A percentile compares a stretch with the other conserved stretches of the same genome.
These are phyloP conservation scores for Cordyceps tenuipes DNA, from an alignment of 2,329 filamentous ascomycete species.

Conservation along the genomic window DNA sequence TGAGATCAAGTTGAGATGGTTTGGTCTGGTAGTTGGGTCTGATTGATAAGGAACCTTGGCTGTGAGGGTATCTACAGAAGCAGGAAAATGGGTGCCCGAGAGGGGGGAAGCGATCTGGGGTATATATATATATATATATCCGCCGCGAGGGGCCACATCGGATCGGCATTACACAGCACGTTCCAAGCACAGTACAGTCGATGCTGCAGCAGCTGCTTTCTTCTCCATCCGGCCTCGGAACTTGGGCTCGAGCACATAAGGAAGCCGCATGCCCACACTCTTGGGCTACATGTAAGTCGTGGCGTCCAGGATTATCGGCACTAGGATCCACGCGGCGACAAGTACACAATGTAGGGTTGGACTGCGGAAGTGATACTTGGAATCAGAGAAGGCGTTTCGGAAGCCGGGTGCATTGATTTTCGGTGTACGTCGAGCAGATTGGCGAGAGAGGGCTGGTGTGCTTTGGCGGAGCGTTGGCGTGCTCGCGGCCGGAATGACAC, in stretches of 20 bases:
- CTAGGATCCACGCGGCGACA: conserved; percentile 5
- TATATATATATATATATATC: conserved; percentile 12
- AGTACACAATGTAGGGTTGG: not conserved
- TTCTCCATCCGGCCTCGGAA: not conserved
- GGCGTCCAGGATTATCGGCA: conserved; percentile 5
- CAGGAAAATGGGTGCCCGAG: conserved; percentile 16
- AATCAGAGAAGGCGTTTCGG: not conserved
- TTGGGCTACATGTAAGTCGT: not conserved
- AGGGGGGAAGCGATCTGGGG: conserved; percentile 13
- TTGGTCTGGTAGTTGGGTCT: not conserved
- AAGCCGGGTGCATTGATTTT: not conserved
- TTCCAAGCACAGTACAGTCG: not conserved
- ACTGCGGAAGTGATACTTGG: not conserved
- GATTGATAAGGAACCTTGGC: not conserved
- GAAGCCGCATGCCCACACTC: not conserved
- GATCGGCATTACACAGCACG: not conserved
- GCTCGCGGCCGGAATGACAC: conserved; percentile 10
- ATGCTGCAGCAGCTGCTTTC: too few relatives aligned
- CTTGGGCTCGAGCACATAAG: not conserved
- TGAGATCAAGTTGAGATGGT: not conserved
- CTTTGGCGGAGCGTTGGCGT: conserved; percentile 11
- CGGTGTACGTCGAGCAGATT: not conserved
- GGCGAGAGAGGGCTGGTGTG: not conserved
- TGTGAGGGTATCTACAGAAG: conserved; percentile 13
- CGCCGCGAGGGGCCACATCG: not conserved